These are phyloP conservation scores for Tulasnella sp. DNA, from an alignment of 768 basidiomycete species.

Conservation along the genomic window DNA sequence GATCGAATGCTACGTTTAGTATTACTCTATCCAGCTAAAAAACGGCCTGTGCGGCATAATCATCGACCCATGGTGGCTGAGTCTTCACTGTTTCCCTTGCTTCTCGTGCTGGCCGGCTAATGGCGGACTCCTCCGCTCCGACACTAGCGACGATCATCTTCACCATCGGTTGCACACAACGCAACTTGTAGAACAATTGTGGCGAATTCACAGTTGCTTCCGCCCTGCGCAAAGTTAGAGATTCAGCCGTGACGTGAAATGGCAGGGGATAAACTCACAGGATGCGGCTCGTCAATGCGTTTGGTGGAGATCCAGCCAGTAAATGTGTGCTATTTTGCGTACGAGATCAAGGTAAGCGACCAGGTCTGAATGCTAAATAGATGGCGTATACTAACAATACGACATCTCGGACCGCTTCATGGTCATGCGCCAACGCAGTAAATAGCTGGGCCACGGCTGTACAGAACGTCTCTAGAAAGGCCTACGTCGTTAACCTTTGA, in stretches of 20 bases:
- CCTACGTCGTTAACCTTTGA: not conserved
- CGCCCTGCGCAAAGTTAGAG: slow-evolving; percentile 20
- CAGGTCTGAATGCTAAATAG: slow-evolving; percentile 2
- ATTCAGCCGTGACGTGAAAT: slow-evolving; percentile 40
- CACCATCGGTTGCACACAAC: slow-evolving; percentile 47
- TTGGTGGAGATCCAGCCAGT: slow-evolving; percentile 53
- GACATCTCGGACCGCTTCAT: slow-evolving; percentile 51
- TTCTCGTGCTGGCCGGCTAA: slow-evolving; percentile 71
- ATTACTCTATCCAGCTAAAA: too few relatives aligned
- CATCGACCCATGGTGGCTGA: slow-evolving; percentile 26
- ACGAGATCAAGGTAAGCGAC: slow-evolving; percentile 9
- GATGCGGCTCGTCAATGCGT: slow-evolving; percentile 27
- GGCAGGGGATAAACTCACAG: slow-evolving; percentile 29
- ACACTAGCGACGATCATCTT: slow-evolving; percentile 62
- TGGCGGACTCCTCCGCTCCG: slow-evolving; percentile 52
- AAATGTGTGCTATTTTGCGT: slow-evolving; percentile 41
- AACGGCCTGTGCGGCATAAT: slow-evolving; percentile 25
- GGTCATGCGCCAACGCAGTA: slow-evolving; percentile 46
- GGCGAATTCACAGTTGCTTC: slow-evolving; percentile 28
- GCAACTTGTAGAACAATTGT: slow-evolving; percentile 54
- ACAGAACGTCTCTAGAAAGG: slow-evolving; percentile 44
- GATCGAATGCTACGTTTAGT: too few relatives aligned
- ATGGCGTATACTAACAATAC: slow-evolving; percentile 42
- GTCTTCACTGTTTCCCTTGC: slow-evolving; percentile 54
- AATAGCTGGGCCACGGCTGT: slow-evolving; percentile 53